These are phyloP conservation scores for Ailanthus altissimus DNA, from an alignment of 345 rosid species.

Conservation along the genomic window DNA sequence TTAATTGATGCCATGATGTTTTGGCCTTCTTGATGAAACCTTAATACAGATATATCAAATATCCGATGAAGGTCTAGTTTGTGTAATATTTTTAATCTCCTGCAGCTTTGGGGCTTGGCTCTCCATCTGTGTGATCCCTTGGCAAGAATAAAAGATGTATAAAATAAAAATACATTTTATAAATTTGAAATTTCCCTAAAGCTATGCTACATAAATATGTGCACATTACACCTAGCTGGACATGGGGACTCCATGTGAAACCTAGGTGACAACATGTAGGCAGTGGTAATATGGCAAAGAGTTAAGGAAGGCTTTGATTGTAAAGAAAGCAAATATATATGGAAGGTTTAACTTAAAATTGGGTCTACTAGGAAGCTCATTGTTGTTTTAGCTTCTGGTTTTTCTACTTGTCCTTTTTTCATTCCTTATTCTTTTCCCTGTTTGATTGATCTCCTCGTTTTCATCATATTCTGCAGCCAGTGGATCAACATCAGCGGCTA, in stretches of 20 bases:
- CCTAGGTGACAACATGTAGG: not conserved
- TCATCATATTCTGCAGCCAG: constrained; percentile 58
- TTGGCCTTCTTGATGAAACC: not conserved
- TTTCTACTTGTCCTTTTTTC: not conserved
- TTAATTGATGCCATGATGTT: not conserved
- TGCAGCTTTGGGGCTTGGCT: not conserved
- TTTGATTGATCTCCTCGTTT: not conserved
- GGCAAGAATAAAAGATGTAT: not conserved
- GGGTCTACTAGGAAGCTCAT: not conserved
- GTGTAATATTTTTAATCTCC: not conserved
- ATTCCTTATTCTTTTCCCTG: not conserved
- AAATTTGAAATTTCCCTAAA: not conserved
- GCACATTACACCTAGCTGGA: not conserved
- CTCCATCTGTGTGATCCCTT: not conserved
- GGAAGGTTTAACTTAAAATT: not conserved
- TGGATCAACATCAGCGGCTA: constrained; percentile 88
- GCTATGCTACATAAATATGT: not conserved
- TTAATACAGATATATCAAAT: not conserved
- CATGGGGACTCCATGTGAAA: not conserved
- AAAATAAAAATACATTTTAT: not conserved
- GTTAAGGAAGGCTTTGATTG: not conserved
- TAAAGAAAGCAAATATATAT: not conserved
- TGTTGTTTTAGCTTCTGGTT: not conserved
- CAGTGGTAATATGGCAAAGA: not conserved
- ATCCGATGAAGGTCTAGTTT: not conserved